These are phyloP conservation scores for Prunus yedoensis DNA, from an alignment of 331 rosid genomes.

Conservation along the genomic window DNA sequence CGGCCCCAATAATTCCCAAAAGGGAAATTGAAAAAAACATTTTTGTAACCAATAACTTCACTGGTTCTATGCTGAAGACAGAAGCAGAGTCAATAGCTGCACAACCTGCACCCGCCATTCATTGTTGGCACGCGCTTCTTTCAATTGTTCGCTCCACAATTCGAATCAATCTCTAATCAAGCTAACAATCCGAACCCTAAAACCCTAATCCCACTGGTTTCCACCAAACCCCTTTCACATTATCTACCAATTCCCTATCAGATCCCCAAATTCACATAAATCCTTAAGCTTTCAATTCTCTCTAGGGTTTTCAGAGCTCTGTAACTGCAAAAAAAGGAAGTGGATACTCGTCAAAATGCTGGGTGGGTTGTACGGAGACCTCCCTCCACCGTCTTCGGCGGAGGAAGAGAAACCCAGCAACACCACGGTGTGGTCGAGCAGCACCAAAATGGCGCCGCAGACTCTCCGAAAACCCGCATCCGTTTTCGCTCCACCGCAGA, in stretches of 20 bases:
- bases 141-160: neutral
- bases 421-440: slow-evolving; percentile 83
- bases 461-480: slow-evolving; percentile 82
- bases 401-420: slow-evolving; percentile 84
- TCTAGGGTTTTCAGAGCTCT: slow-evolving; percentile 26
- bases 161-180: neutral
- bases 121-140: neutral
- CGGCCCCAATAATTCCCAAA: too few relatives aligned
- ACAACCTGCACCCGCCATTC: neutral
- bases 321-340: neutral
- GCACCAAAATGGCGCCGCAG: slow-evolving; percentile 96
- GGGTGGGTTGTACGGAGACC: slow-evolving; percentile 95
- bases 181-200: neutral
- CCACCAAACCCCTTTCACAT: neutral
- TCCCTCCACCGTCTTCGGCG: slow-evolving; percentile 94
- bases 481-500: slow-evolving; percentile 68
- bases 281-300: neutral
- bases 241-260: neutral
- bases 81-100: neutral
- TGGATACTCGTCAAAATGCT: slow-evolving; percentile 46
- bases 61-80: neutral
- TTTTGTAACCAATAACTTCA: too few relatives aligned
- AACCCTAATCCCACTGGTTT: slow-evolving; percentile 8
- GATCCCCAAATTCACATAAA: neutral
- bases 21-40: too few relatives aligned